These are phyloP conservation scores for Apium graveolens DNA, from an alignment of 129 eudicot species.

Conservation along the genomic window DNA sequence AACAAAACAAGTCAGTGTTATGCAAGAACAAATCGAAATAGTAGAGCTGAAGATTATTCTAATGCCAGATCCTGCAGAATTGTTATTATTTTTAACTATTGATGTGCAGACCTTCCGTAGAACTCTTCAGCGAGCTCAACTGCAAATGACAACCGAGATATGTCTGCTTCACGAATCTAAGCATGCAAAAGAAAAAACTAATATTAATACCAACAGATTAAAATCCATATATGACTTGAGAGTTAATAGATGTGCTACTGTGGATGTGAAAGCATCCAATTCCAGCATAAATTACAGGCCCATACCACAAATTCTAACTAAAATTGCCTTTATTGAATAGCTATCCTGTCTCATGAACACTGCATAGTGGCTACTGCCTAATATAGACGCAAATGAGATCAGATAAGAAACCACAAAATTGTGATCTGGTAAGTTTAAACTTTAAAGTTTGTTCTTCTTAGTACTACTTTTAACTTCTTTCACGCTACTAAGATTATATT, in stretches of 20 bases:
- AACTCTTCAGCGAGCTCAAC: conserved; percentile 99
- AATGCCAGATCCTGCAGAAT: not conserved
- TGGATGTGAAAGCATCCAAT: not conserved
- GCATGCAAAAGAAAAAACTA: conserved; percentile 1
- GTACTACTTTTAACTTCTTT: not conserved
- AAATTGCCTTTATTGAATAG: not conserved
- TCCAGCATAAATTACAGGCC: not conserved
- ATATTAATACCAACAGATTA: not conserved
- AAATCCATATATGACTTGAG: not conserved
- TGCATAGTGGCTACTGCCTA: not conserved
- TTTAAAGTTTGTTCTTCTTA: not conserved
- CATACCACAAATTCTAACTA: not conserved
- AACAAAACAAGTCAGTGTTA: conserved; percentile 24
- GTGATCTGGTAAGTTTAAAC: not conserved
- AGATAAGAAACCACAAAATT: not conserved
- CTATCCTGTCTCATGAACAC: not conserved
- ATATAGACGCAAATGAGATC: not conserved
- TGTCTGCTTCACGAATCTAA: conserved; percentile 97
- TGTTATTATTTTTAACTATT: conserved; percentile 4
- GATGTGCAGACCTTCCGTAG: conserved; percentile 72
- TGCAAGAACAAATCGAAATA: not conserved
- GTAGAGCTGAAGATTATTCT: not conserved
- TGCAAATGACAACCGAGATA: conserved; percentile 92
- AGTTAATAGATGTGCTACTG: conserved; percentile 7
- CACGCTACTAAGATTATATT: not conserved